Evolutionary conservation across 73 alveolate genomes (phyloP), one percentile per base, ranked within the genome.

Genomic region (Durusdinium trenchii): DNA sequence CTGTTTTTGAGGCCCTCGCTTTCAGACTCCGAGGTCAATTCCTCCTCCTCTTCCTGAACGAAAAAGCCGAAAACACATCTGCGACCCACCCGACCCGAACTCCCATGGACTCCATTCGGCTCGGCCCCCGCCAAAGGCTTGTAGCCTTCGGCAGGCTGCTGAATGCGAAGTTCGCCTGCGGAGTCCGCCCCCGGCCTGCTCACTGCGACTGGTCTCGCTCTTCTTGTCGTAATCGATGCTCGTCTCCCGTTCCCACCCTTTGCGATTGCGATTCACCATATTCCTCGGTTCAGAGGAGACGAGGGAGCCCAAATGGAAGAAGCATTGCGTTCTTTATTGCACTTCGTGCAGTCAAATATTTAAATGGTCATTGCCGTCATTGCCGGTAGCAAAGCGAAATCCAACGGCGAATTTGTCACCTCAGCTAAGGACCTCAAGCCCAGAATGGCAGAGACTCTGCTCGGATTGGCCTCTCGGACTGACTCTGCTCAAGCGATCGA

Each of bases 191-290:
- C 64, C 87, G 52, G 16, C 96, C 86, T 89, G 61, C 6, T 67
- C 96, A 48, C 96, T 89, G 79, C 40, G 57, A 60, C 96, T 89
- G 96, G 96, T 89, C 71, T 89, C 96, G 28, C 86, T 89, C 54
- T 89, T 89, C 86, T 89, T 89, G 86, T 89, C 96, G 32, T 51
- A 73, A 26, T 89, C 96, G 38, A 78, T 78, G 89, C 89, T 78
- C n/a, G n/a, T n/a, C 38, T 62, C 85, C 86, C 78, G 46, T n/a
- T 87, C 95, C 23, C 42, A 64, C 40, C 96, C 96, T 43, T 89
- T 64, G 45, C 96, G 64, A 52, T 57, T 73, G 30, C 96, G 71
- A 71, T 89, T 89, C 50, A 89, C 96, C 79, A 89, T 62, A 46
- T 57, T 89, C 96, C 96, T 89, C 69, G 48, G 50, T 54, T 9